Evolutionary conservation across 108 stramenopile species (phyloP).

Genomic region (Mayamaea pseudoterrestris): DNA sequence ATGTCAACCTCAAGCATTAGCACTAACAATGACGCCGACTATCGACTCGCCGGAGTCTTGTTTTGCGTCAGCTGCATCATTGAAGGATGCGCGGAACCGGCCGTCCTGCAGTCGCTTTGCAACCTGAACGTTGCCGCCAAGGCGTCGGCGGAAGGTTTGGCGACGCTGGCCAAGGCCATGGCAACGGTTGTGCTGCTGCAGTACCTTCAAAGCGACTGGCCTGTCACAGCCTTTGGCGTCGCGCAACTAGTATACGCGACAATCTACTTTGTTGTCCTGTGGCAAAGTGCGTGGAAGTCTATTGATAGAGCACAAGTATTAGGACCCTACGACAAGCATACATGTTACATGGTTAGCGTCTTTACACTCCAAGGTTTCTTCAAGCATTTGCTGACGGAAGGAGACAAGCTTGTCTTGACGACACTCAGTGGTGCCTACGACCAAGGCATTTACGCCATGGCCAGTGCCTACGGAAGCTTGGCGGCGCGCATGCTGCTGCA

Average conservation of each 20-base stretch:
- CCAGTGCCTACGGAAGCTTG: constrained; percentile 54
- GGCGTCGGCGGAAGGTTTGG: constrained; percentile 64
- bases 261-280: constrained; percentile 29
- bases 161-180: constrained; percentile 41
- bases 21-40: constrained; percentile 8
- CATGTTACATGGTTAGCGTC: constrained; percentile 33
- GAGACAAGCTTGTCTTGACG: constrained; percentile 62
- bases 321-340: too few species aligned
- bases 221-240: constrained; percentile 62
- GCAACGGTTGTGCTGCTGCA: constrained; percentile 27
- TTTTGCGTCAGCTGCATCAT: constrained; percentile 67
- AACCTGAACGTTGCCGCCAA: constrained; percentile 45
- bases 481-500: constrained; percentile 78
- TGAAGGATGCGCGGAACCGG: constrained; percentile 66
- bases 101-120: constrained; percentile 44
- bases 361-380: constrained; percentile 71
- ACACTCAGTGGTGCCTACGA: constrained; percentile 47
- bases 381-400: constrained; percentile 84
- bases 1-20: too few species aligned
- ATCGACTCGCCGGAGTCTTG: constrained; percentile 55
- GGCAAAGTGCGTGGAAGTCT: neutral
- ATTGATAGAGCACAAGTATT: too few species aligned
- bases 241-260: constrained; percentile 64
- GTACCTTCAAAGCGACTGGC: constrained; percentile 17
- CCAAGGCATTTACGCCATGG: constrained; percentile 82